Base-by-base conservation (phyloP, 2,329 filamentous ascomycete genomes). In the Xylaria sp. region DNA sequence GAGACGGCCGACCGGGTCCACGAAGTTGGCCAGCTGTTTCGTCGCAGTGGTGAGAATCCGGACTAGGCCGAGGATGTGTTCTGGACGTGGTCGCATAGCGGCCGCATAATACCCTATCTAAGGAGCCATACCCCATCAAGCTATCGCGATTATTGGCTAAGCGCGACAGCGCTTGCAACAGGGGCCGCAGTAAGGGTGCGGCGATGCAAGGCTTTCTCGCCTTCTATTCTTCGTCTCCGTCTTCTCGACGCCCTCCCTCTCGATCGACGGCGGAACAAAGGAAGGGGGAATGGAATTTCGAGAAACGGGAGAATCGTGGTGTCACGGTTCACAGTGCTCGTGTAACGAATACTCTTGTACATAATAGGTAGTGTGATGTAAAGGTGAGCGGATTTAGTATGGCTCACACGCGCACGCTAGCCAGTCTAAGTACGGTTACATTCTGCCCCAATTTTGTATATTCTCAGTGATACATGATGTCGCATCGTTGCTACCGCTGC, bases 131-230 rank as follows among this genome's bases (percentile, higher is more conserved):
- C 61, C 46, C 25, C 61, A 67, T 64, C 43, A 68, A 64, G 57
- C 54, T 63, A 70, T 70, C 67, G 66, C 66, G 66, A 71, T 68
- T 75, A 66, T 70, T 71, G 72, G 67, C 56, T 70, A 75, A 75
- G 71, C 75, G 68, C 68, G 69, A 68, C 58, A 64, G 20, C 67
- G 49, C 52, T 64, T 59, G 60, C 49, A 55, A 60, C 65, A 51
- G 71, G 68, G 71, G 71, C 64, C 65, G 31, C 70, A 67, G 68
- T 66, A 64, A 20, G 28, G 43, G 49, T 74, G 73, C 69, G 75
- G 74, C 74, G 72, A 70, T 73, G 74, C 68, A 72, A 68, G 73
- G 71, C 73, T 75, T 71, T 73, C 70, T 72, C 61, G 55, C 60
- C 56, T 56, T 71, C 63, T 65, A 52, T 57, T 69, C 62, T 64